Evolutionary conservation across 495 filamentous ascomycete species (phyloP).

Genomic region (Elasticomyces elasticus): DNA sequence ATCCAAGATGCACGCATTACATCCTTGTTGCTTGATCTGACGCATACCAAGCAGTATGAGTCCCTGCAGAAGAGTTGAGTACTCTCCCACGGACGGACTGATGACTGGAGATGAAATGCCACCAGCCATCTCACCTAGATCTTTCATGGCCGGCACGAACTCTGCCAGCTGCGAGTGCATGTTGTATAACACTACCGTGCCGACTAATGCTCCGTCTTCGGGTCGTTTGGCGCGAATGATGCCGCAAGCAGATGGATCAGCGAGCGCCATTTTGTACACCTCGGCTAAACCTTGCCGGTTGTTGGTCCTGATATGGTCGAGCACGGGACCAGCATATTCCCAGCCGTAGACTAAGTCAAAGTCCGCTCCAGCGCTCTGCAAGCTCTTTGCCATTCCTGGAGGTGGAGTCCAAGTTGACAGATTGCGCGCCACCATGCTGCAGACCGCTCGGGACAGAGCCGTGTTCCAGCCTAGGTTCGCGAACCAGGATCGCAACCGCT

Average conservation of each 20-base stretch:
- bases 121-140: slow-evolving; percentile 45
- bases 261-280: slow-evolving; percentile 68
- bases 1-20: slow-evolving; percentile 59
- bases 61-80: slow-evolving; percentile 65
- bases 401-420: slow-evolving; percentile 64
- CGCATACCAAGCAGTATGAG: slow-evolving; percentile 70
- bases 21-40: slow-evolving; percentile 68
- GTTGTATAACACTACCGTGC: slow-evolving; percentile 76
- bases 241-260: slow-evolving; percentile 61
- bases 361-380: slow-evolving; percentile 56
- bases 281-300: slow-evolving; percentile 74
- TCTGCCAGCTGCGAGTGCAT: slow-evolving; percentile 54
- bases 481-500: slow-evolving; percentile 50
- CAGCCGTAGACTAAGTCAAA: slow-evolving; percentile 76
- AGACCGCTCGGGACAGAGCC: slow-evolving; percentile 50
- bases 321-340: slow-evolving; percentile 62
- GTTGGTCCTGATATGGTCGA: slow-evolving; percentile 65
- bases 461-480: slow-evolving; percentile 64
- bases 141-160: slow-evolving; percentile 57
- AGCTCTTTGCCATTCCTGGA: slow-evolving; percentile 57
- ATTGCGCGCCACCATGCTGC: slow-evolving; percentile 56
- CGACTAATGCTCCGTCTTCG: slow-evolving; percentile 57
- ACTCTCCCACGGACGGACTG: slow-evolving; percentile 56
- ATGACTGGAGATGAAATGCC: slow-evolving; percentile 78
- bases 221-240: slow-evolving; percentile 72